These are phyloP conservation scores for Psilocybe mexicana DNA, from an alignment of 1,284 basidiomycete genomes.

Conservation along the genomic window DNA sequence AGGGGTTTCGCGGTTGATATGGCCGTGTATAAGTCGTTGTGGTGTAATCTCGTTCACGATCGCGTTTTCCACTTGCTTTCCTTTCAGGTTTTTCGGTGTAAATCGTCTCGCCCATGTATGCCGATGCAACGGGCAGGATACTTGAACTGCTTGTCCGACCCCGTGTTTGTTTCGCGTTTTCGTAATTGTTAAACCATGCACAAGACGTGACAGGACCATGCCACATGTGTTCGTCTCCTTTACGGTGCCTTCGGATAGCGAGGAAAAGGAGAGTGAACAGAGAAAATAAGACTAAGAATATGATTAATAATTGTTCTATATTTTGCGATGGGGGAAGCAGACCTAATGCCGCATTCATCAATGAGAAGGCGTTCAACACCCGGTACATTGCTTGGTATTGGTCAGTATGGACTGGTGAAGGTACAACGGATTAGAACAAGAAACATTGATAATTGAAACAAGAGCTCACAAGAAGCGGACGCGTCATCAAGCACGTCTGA, in stretches of 20 bases:
- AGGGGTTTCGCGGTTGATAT: slow-evolving; percentile 19
- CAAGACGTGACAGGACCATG: slow-evolving; percentile 68
- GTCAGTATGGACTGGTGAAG: slow-evolving; percentile 57
- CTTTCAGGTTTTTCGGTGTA: slow-evolving; percentile 30
- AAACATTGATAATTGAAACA: background rate
- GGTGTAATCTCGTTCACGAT: slow-evolving; percentile 17
- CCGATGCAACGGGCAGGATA: slow-evolving; percentile 28
- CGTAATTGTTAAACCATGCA: slow-evolving; percentile 65
- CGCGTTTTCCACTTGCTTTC: slow-evolving; percentile 23
- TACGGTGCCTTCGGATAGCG: slow-evolving; percentile 62
- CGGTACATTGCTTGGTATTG: slow-evolving; percentile 80
- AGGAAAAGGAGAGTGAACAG: slow-evolving; percentile 61
- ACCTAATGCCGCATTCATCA: slow-evolving; percentile 75
- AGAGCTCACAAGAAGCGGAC: slow-evolving; percentile 55
- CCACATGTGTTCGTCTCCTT: slow-evolving; percentile 74
- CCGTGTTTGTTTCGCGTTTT: slow-evolving; percentile 29
- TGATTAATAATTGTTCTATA: slow-evolving; percentile 21
- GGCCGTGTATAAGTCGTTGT: slow-evolving; percentile 16
- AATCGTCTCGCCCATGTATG: slow-evolving; percentile 17
- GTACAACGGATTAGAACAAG: slow-evolving; percentile 13
- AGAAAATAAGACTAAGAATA: slow-evolving; percentile 57
- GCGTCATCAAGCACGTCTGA: slow-evolving; percentile 46
- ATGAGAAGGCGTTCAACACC: slow-evolving; percentile 73
- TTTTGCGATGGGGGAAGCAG: slow-evolving; percentile 21
- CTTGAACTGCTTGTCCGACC: slow-evolving; percentile 29